Evolutionary conservation across 2,329 filamentous ascomycete genomes (phyloP).

Genomic region (Pestalotiopsis sp.): DNA sequence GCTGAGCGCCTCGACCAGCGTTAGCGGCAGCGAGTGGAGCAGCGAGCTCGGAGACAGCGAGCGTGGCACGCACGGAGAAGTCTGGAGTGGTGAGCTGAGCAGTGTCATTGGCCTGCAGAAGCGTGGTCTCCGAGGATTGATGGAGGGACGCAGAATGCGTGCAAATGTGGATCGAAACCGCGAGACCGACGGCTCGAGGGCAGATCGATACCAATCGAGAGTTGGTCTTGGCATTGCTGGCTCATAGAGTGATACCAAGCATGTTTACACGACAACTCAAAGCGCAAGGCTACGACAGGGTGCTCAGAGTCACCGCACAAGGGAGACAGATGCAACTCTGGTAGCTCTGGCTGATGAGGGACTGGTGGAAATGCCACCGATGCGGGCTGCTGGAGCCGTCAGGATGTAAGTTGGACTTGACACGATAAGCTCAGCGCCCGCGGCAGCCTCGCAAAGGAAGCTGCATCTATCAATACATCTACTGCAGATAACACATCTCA

Average conservation of each 20-base stretch:
- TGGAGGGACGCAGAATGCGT: constrained; percentile 84
- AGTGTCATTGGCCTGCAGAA: constrained; percentile 96
- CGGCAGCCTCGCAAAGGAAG: neutral
- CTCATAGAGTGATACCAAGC: constrained; percentile 33
- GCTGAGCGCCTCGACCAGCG: constrained; percentile 58
- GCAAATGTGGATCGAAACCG: constrained; percentile 35
- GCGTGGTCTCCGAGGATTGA: constrained; percentile 83
- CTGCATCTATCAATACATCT: neutral
- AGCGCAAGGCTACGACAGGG: neutral
- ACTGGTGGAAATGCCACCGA: neutral
- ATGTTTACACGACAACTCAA: neutral
- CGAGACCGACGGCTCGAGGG: constrained; percentile 26
- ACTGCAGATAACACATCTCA: neutral
- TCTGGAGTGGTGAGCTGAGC: constrained; percentile 82
- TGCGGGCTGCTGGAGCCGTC: neutral
- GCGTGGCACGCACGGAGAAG: constrained; percentile 55
- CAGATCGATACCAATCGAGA: constrained; percentile 34
- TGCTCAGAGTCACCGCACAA: neutral
- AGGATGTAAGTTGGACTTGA: neutral
- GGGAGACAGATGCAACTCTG: neutral
- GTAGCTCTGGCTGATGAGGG: neutral
- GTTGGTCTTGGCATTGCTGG: constrained; percentile 58
- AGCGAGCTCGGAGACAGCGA: constrained; percentile 39
- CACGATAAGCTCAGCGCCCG: no score
- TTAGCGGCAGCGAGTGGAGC: constrained; percentile 49